Evolutionary conservation across 2,329 filamentous ascomycete genomes (phyloP), one percentile per base, ranked within the genome.

Genomic region (Cladophialophora immunda): DNA sequence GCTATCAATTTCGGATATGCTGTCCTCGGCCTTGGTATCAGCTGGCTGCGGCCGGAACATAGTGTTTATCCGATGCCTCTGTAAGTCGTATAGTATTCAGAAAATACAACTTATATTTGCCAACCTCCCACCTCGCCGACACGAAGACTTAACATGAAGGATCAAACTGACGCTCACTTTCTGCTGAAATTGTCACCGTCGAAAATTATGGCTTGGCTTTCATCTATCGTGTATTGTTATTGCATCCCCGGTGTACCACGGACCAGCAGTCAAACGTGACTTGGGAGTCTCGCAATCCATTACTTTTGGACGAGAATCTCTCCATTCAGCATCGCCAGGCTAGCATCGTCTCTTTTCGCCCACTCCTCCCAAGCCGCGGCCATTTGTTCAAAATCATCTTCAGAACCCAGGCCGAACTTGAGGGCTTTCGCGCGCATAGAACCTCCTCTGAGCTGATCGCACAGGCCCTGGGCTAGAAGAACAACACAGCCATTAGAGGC

Each of bases 301-400:
- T 59, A 80, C 71, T 81, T 81, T 77, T 78, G 80, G 7, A 73
- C 79, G 0, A 81, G 70, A 9, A 80, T 76, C 67, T 81, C 79
- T 22, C 72, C 72, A 68, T 81, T 76, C 65, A 80, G 11, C n/a
- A 74, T 70, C 9, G 71, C 77, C 70, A 74, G 76, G 78, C 78
- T 81, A 0, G 78, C 78, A 72, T 80, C 78, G 54, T 81, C 76
- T 25, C 70, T 76, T 57, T 76, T 73, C 0, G 72, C 77, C 79
- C 79, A 81, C 58, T 72, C 70, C 30, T 72, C 62, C 30, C 79
- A 63, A 7, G 76, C 76, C 3, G 8, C 54, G 59, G 74, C 54
- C 25, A 76, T 76, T 72, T 79, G 67, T 58, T 76, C 68, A 25
- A 81, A 76, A 69, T 80, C 76, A 1, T 74, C 76, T 41, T 78